A percentile compares a stretch with the other conserved stretches of the same genome.
phyloP scores from a whole-genome alignment of 2,329 filamentous ascomycete genomes.

The Ascochyta clinopodiicola region DNA sequence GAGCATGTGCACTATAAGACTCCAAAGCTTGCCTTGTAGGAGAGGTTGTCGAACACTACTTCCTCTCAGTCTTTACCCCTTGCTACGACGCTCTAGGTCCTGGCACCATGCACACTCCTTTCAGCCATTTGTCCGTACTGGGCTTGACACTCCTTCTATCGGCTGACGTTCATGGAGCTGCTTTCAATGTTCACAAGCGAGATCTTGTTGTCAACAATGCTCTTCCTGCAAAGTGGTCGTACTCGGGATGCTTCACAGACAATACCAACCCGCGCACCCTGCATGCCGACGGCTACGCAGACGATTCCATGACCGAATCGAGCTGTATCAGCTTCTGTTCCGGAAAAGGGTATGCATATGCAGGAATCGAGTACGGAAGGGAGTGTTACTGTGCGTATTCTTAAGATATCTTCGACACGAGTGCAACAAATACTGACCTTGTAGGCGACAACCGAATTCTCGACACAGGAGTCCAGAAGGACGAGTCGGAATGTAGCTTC shows the following conservation, averaged over 20 bases:
- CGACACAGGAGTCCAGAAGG: neutral
- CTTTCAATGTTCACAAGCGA: neutral
- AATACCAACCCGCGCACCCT: neutral
- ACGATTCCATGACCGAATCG: neutral
- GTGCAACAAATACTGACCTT: neutral
- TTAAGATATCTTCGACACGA: neutral
- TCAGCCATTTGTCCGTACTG: neutral
- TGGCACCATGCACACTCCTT: neutral
- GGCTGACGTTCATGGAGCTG: neutral
- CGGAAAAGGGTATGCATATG: neutral
- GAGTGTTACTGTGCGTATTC: neutral
- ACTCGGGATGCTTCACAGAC: constrained; percentile 1
- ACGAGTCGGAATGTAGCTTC: neutral
- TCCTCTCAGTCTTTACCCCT: neutral
- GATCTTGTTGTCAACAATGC: neutral
- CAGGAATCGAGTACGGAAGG: neutral
- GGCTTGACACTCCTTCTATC: neutral
- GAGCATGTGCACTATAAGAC: neutral
- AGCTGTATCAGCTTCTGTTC: neutral
- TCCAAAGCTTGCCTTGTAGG: neutral
- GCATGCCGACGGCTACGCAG: neutral
- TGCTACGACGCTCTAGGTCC: neutral
- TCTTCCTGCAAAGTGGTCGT: neutral
- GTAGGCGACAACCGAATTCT: neutral
- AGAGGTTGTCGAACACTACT: neutral